Percentiles rank a stretch among this genome's conserved stretches.
Conservation (phyloP, 306 rosid genomes). For the Quillaja saponaria region DNA sequence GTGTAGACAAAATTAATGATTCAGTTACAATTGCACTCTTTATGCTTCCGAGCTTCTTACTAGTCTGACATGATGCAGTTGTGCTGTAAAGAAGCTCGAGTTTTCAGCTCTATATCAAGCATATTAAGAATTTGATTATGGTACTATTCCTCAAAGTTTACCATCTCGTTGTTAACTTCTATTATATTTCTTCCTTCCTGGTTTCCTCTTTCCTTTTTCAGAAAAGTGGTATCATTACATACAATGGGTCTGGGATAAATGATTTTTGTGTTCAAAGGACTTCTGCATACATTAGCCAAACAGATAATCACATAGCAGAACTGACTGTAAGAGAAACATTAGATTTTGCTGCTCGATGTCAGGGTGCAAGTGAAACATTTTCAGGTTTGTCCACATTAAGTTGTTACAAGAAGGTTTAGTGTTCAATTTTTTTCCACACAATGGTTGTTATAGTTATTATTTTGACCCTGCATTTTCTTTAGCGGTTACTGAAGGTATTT, state of each 20-base stretch:
- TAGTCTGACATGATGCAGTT: too few relatives aligned
- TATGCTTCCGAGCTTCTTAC: too few relatives aligned
- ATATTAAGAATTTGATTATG: too few relatives aligned
- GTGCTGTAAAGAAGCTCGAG: too few relatives aligned
- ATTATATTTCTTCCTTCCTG: too few relatives aligned
- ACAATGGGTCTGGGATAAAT: slow-evolving; percentile 58
- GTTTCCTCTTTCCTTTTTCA: slow-evolving; percentile 24
- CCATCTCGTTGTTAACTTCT: too few relatives aligned
- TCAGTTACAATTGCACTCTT: too few relatives aligned
- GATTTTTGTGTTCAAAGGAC: slow-evolving; percentile 81
- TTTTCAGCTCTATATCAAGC: too few relatives aligned
- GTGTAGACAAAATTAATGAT: too few relatives aligned
- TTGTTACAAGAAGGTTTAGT: background rate
- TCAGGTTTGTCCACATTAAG: slow-evolving; percentile 46
- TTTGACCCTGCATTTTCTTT: background rate
- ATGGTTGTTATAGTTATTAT: background rate
- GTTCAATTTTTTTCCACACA: background rate
- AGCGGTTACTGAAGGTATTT: background rate
- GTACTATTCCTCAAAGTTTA: too few relatives aligned
- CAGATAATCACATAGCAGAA: slow-evolving; percentile 83
- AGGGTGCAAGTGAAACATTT: slow-evolving; percentile 77
- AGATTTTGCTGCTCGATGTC: slow-evolving; percentile 94
- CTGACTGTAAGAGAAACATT: slow-evolving; percentile 84
- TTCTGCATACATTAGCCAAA: slow-evolving; percentile 86
- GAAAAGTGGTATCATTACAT: slow-evolving; percentile 71